Conservation (phyloP, 345 rosid genomes). For the Eucalyptus globulus region DNA sequence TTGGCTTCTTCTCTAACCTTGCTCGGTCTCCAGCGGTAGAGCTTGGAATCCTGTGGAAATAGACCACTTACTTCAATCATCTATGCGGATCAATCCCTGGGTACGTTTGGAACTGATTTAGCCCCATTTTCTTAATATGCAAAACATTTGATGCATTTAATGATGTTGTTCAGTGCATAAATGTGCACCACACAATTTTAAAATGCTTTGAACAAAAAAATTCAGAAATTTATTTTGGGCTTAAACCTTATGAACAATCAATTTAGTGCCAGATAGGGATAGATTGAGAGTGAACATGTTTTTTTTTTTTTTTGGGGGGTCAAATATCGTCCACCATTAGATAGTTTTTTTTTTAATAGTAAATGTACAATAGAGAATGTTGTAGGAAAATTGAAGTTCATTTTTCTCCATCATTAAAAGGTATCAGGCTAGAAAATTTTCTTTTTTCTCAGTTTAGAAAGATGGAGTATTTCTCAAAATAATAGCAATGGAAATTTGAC, state of each 20-base stretch:
- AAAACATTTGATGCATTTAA: not conserved
- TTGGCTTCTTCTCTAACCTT: not conserved
- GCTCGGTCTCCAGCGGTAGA: not conserved
- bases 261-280: not conserved
- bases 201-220: not conserved
- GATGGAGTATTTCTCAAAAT: not conserved
- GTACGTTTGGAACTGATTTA: not conserved
- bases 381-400: not conserved
- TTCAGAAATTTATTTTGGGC: not conserved
- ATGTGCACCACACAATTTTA: not conserved
- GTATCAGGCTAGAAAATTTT: not conserved
- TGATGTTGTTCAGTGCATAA: not conserved
- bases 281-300: not conserved
- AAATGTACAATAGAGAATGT: not conserved
- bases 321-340: not conserved
- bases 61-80: not conserved
- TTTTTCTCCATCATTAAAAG: not conserved
- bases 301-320: too few relatives aligned
- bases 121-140: not conserved
- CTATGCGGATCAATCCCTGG: not conserved
- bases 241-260: not conserved
- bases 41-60: not conserved
- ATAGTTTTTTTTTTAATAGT: too few relatives aligned
- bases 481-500: not conserved
- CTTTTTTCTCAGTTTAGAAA: not conserved